phyloP scores from a whole-genome alignment of 768 basidiomycete species.

The Phallus indusiatus region DNA sequence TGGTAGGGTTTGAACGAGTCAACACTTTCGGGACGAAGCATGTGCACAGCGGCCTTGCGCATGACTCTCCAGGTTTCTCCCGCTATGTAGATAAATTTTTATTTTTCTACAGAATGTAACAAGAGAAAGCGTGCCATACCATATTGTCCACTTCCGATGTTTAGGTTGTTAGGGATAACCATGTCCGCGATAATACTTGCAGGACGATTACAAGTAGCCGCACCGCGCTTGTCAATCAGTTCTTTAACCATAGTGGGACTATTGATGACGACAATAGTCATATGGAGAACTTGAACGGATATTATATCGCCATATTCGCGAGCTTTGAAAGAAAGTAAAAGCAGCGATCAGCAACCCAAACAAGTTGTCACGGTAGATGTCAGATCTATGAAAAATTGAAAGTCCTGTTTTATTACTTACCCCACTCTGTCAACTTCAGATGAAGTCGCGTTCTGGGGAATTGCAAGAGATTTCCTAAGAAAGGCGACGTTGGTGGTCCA shows the following conservation, averaged over 20 bases:
- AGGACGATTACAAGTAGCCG: conserved; percentile 15
- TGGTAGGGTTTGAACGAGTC: conserved; percentile 17
- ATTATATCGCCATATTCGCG: conserved; percentile 16
- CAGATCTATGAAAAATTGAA: too few relatives aligned
- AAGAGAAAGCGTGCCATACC: too few relatives aligned
- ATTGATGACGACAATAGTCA: conserved; percentile 20
- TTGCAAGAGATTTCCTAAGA: conserved; percentile 17
- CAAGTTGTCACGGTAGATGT: too few relatives aligned
- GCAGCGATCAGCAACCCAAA: too few relatives aligned
- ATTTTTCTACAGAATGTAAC: too few relatives aligned
- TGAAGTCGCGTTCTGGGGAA: conserved; percentile 18
- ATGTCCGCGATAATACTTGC: conserved; percentile 12
- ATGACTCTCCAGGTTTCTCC: conserved; percentile 15
- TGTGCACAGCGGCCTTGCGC: conserved; percentile 13
- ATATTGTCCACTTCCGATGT: conserved; percentile 11
- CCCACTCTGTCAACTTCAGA: conserved; percentile 16
- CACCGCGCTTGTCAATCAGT: conserved; percentile 18
- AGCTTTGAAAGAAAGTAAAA: too few relatives aligned
- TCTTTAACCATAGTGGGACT: conserved; percentile 15
- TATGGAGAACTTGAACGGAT: conserved; percentile 15
- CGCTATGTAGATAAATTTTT: conserved; percentile 3
- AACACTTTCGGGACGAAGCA: conserved; percentile 14
- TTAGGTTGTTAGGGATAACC: conserved; percentile 14
- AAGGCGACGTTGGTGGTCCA: conserved; percentile 17
- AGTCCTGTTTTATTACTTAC: too few relatives aligned